These are phyloP conservation scores for Anthoceros angustus DNA, from an alignment of 225 moss, liverwort and hornwort genomes.

Conservation along the genomic window DNA sequence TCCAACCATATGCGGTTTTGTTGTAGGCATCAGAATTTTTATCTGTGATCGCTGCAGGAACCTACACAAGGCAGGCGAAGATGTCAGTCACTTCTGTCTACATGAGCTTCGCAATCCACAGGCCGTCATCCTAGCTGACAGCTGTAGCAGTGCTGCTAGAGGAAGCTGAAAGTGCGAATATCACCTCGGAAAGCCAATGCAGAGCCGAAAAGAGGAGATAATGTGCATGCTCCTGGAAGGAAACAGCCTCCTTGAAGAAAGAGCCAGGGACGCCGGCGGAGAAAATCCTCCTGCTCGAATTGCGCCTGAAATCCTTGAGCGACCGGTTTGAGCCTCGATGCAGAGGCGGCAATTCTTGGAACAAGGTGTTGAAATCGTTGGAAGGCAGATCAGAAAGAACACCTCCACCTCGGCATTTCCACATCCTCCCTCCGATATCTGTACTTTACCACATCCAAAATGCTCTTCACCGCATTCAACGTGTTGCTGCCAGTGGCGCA, in stretches of 20 bases:
- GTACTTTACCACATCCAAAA: background rate
- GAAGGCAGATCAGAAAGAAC: conserved; percentile 5
- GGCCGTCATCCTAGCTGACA: background rate
- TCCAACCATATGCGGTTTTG: conserved; percentile 7
- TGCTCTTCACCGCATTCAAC: background rate
- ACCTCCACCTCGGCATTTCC: background rate
- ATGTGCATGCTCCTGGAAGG: conserved; percentile 6
- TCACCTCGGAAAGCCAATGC: conserved; percentile 6
- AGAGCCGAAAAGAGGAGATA: background rate
- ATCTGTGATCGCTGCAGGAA: conserved; percentile 11
- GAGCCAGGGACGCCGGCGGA: conserved; percentile 1
- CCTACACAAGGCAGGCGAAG: conserved; percentile 5
- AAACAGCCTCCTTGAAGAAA: conserved; percentile 6
- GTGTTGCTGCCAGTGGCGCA: conserved; percentile 5
- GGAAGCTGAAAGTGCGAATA: background rate
- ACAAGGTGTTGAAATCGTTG: conserved; percentile 9
- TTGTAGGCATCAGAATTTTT: conserved; percentile 12
- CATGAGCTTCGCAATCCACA: background rate
- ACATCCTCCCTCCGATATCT: background rate
- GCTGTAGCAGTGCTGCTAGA: background rate
- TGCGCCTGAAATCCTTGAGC: background rate
- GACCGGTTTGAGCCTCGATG: background rate
- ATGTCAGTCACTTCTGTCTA: background rate
- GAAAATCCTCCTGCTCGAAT: background rate
- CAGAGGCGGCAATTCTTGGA: conserved; percentile 5